These are phyloP conservation scores for Colletotrichum zoysiae DNA, from an alignment of 2,329 filamentous ascomycete genomes.

Conservation along the genomic window DNA sequence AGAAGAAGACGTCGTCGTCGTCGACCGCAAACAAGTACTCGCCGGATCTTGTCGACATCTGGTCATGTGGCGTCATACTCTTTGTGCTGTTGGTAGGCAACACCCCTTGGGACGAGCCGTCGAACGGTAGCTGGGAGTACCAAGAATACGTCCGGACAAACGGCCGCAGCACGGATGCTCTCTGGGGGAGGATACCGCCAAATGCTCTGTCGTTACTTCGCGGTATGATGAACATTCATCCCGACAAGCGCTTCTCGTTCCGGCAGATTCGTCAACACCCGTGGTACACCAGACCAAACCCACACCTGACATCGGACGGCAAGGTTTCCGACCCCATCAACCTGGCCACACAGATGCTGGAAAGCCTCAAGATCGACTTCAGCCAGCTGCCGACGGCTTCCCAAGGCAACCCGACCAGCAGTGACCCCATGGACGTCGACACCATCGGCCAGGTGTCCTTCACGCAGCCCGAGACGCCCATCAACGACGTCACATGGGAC, in stretches of 20 bases:
- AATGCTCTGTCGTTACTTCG: constrained; percentile 85
- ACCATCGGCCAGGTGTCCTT: constrained; percentile 69
- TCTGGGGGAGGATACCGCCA: constrained; percentile 84
- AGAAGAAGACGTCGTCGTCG: constrained; percentile 54
- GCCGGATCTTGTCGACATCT: constrained; percentile 89
- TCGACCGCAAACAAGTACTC: constrained; percentile 71
- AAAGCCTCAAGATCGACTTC: constrained; percentile 91
- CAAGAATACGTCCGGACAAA: constrained; percentile 85
- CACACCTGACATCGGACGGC: constrained; percentile 80
- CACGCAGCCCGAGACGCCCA: constrained; percentile 87
- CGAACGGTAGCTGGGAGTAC: constrained; percentile 87
- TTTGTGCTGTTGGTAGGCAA: constrained; percentile 97
- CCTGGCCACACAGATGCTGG: constrained; percentile 95
- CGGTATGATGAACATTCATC: constrained; percentile 91
- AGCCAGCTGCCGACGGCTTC: constrained; percentile 72
- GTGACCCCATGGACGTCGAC: constrained; percentile 80
- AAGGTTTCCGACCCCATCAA: constrained; percentile 82
- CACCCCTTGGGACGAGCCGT: constrained; percentile 97
- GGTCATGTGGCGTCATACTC: constrained; percentile 98
- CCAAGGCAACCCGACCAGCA: constrained; percentile 48
- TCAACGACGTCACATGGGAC: constrained; percentile 82
- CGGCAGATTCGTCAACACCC: constrained; percentile 89
- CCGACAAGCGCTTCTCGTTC: constrained; percentile 82
- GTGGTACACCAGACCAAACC: constrained; percentile 91
- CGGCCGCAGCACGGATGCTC: constrained; percentile 84